Base-by-base conservation (phyloP, 495 filamentous ascomycete species). In the Penicillium desertorum region DNA sequence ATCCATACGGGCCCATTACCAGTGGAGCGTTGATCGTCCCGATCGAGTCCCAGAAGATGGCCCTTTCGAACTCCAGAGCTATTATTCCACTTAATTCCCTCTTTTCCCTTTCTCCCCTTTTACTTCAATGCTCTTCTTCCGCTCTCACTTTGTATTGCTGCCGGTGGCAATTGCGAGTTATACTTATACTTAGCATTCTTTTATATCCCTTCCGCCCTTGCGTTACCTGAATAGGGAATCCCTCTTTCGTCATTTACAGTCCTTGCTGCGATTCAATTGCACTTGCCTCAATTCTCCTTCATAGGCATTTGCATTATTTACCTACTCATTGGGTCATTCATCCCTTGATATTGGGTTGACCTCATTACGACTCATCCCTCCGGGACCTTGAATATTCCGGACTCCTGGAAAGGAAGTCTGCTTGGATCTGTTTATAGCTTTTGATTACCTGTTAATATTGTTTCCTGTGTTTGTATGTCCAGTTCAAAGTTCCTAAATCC, bases 251-350 rank as follows among this genome's bases (percentile, higher is more conserved):
- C 63, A n/a, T 54, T 62, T 54, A 45, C 59, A 59, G 65, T 73
- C 72, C 72, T 76, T 76, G 71, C 73, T 68, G 60, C 64, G 57
- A 69, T 66, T 54, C 37, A 56, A 54, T 46, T 47, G 52, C 43
- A 52, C 51, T 63, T 54, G 51, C 25, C 47, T 61, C 47, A 9
- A 29, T 29, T 44, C 45, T 56, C 44, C 56, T 64, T 62, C 57
- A 57, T 46, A 53, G 54, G 45, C 47, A 43, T 32, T 34, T 51
- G 30, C 29, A 17, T 22, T 41, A 62, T 51, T 16, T 6, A 23
- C 22, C 22, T 23, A 23, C 12, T 34, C 60, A 62, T 51, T 52
- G 52, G 62, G 59, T 50, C 51, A 23, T 53, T 58, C 44, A 56
- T 56, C 53, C 53, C 53, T 51, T 55, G 42, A 30, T 37, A 45